Evolutionary conservation across 352 stramenopile genomes (phyloP).

Genomic region (Hyaloperonospora arabidopsidis): DNA sequence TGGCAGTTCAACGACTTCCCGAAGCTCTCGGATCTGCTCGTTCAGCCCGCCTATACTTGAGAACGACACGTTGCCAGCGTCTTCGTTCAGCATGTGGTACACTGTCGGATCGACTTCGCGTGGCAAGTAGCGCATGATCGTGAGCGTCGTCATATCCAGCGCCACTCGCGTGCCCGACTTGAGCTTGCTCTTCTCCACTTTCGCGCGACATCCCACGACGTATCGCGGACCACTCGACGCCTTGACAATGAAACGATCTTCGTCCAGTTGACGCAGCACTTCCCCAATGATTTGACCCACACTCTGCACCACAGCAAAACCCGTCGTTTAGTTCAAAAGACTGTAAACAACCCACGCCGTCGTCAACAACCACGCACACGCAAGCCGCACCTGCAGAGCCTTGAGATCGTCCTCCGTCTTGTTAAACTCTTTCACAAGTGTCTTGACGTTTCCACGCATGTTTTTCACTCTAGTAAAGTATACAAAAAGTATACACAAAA

Average conservation of each 20-base stretch:
- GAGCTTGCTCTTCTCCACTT: slow-evolving; percentile 92
- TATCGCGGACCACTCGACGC: slow-evolving; percentile 96
- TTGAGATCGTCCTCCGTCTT: slow-evolving; percentile 99
- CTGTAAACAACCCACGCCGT: neutral
- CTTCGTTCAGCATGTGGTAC: slow-evolving; percentile 99
- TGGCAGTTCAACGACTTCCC: slow-evolving; percentile 96
- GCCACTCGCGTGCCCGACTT: slow-evolving; percentile 96
- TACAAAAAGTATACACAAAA: slow-evolving; percentile 4
- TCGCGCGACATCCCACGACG: slow-evolving; percentile 94
- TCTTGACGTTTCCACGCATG: slow-evolving; percentile 94
- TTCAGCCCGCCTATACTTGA: slow-evolving; percentile 97
- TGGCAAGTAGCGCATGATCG: slow-evolving; percentile 98
- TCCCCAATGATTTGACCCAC: slow-evolving; percentile 99
- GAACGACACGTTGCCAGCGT: slow-evolving; percentile 96
- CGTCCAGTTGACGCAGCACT: slow-evolving; percentile 95
- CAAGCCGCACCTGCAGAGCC: slow-evolving; percentile 67
- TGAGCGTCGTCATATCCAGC: slow-evolving; percentile 99
- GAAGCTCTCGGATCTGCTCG: slow-evolving; percentile 97
- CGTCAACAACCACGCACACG: neutral
- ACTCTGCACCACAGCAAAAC: slow-evolving; percentile 65
- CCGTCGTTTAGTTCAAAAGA: neutral
- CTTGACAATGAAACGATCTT: slow-evolving; percentile 99
- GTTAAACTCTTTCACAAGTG: slow-evolving; percentile 94
- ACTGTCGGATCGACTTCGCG: slow-evolving; percentile 98
- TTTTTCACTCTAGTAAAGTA: slow-evolving; percentile 85